Conservation (phyloP, 805 yeast genomes). For the Candida glaebosa region DNA sequence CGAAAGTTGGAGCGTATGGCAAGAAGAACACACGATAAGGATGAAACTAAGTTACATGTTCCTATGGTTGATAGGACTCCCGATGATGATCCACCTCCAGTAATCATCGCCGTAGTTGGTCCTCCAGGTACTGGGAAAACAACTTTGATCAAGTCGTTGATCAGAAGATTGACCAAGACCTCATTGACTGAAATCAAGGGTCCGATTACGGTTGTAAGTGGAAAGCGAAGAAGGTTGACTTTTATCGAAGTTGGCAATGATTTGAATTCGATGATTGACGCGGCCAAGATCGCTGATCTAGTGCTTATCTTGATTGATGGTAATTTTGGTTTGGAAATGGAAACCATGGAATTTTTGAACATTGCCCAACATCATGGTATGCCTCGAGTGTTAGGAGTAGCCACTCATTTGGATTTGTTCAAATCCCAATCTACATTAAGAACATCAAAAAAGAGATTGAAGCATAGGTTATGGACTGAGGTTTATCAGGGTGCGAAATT, state of each 20-base stretch:
- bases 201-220: conserved; percentile 94
- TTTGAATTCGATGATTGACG: conserved; percentile 91
- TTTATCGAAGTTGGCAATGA: conserved; percentile 92
- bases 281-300: conserved; percentile 92
- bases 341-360: conserved; percentile 96
- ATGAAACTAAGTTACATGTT: conserved; percentile 85
- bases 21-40: conserved; percentile 74
- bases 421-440: conserved; percentile 85
- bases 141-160: conserved; percentile 84
- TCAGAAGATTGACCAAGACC: conserved; percentile 84
- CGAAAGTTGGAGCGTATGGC: conserved; percentile 83
- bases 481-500: conserved; percentile 97
- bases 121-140: conserved; percentile 99
- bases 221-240: conserved; percentile 88
- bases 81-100: conserved; percentile 96
- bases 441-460: conserved; percentile 85
- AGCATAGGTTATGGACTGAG: conserved; percentile 97
- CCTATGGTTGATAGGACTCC: conserved; percentile 98
- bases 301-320: conserved; percentile 91
- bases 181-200: conserved; percentile 85
- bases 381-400: conserved; percentile 94
- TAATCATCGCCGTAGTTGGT: conserved; percentile 94
- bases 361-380: conserved; percentile 98
- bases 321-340: conserved; percentile 98
- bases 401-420: conserved; percentile 93